phyloP scores from a whole-genome alignment of 2,329 filamentous ascomycete species.

The Stachybotrys chlorohalonatus region DNA sequence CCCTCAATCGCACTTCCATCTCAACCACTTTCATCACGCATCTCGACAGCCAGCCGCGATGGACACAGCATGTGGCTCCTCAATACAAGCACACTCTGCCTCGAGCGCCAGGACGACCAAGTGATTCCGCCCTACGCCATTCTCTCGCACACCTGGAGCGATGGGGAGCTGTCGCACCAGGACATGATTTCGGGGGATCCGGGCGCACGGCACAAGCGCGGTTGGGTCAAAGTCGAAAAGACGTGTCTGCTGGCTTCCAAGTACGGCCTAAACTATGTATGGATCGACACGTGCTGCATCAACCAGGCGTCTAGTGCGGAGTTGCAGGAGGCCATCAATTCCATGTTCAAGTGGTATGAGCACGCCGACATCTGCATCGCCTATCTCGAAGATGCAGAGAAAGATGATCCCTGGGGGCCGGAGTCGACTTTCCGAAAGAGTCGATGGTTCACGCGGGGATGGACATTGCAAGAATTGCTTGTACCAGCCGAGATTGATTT shows the following conservation, averaged over 20 bases:
- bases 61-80: not conserved
- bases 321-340: not conserved
- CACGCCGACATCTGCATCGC: not conserved
- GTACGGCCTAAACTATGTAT: not conserved
- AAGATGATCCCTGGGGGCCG: not conserved
- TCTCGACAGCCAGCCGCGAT: too few relatives aligned
- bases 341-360: not conserved
- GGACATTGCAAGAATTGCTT: constrained; percentile 7
- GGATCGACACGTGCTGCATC: not conserved
- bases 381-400: not conserved
- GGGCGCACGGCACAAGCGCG: not conserved
- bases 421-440: not conserved
- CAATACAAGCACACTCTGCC: not conserved
- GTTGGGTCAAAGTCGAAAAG: not conserved
- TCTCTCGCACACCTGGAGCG: not conserved
- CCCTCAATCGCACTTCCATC: too few relatives aligned
- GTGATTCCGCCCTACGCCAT: not conserved
- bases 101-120: not conserved
- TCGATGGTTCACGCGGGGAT: constrained; percentile 6
- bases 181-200: not conserved
- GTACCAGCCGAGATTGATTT: constrained; percentile 1
- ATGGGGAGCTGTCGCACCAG: not conserved
- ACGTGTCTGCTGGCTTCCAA: not conserved
- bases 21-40: too few relatives aligned
- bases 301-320: not conserved